These are phyloP conservation scores for Xylaria polymorpha DNA, from an alignment of 2,329 filamentous ascomycete species.

Conservation along the genomic window DNA sequence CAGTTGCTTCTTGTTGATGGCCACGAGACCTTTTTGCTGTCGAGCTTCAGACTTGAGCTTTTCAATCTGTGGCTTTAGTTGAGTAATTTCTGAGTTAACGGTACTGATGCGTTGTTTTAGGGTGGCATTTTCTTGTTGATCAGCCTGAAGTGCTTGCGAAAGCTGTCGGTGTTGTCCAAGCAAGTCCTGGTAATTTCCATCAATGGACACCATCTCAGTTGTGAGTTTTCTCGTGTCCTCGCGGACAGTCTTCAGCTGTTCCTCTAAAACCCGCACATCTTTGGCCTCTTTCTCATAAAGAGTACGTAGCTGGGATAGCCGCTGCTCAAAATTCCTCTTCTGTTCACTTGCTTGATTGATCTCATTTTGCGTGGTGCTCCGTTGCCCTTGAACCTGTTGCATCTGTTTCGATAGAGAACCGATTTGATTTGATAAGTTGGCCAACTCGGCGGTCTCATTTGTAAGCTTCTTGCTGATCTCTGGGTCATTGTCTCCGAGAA, in stretches of 20 bases:
- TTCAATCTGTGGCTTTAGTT: conserved; percentile 90
- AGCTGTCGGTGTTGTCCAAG: conserved; percentile 85
- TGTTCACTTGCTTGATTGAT: conserved; percentile 83
- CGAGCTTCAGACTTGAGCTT: conserved; percentile 92
- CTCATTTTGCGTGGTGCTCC: conserved; percentile 81
- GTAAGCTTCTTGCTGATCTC: conserved; percentile 90
- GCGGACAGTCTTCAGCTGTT: conserved; percentile 79
- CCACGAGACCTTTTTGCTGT: conserved; percentile 94
- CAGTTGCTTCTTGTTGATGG: conserved; percentile 98
- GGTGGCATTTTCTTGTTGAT: conserved; percentile 86
- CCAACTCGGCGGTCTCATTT: conserved; percentile 89
- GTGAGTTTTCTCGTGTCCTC: conserved; percentile 87
- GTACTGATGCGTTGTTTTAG: conserved; percentile 89
- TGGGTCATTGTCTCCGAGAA: conserved; percentile 89
- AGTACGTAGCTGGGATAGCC: conserved; percentile 84
- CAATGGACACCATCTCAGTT: conserved; percentile 83
- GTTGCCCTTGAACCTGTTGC: conserved; percentile 89
- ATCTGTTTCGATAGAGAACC: conserved; percentile 91
- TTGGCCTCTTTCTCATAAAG: conserved; percentile 95
- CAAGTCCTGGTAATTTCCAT: conserved; percentile 83
- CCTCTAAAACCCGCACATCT: conserved; percentile 84
- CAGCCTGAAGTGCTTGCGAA: conserved; percentile 78
- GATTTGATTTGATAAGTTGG: conserved; percentile 96
- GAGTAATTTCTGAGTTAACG: conserved; percentile 83
- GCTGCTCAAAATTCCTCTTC: conserved; percentile 92